A percentile compares a stretch with the other conserved stretches of the same genome.
Conservation (phyloP, 768 basidiomycete genomes). For the Amanita exitialis region DNA sequence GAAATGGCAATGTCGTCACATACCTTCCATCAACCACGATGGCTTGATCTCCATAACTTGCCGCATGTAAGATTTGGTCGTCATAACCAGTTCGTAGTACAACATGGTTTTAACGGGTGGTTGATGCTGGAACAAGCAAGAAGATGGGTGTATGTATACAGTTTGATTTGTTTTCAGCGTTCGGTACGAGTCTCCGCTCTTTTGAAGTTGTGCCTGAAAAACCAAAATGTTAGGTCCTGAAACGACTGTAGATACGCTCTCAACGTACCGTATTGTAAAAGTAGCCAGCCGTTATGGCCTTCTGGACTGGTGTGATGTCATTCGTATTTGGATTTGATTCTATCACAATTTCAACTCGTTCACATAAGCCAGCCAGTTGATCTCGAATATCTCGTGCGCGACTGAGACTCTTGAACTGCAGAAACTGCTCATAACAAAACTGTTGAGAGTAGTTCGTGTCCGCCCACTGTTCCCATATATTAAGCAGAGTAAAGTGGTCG, state of each 20-base stretch:
- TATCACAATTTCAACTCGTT: slow-evolving; percentile 92
- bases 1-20: slow-evolving; percentile 14
- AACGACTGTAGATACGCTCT: neutral
- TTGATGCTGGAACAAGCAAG: slow-evolving; percentile 89
- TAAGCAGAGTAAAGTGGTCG: slow-evolving; percentile 95
- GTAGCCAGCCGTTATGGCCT: slow-evolving; percentile 91
- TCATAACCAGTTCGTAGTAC: slow-evolving; percentile 97
- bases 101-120: slow-evolving; percentile 85
- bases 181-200: slow-evolving; percentile 93
- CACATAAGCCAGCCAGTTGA: slow-evolving; percentile 90
- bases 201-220: slow-evolving; percentile 77
- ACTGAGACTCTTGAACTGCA: slow-evolving; percentile 91
- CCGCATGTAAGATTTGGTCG: slow-evolving; percentile 93
- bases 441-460: slow-evolving; percentile 97
- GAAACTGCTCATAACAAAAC: slow-evolving; percentile 92
- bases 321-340: slow-evolving; percentile 83
- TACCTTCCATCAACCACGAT: slow-evolving; percentile 85
- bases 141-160: slow-evolving; percentile 94
- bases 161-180: slow-evolving; percentile 95
- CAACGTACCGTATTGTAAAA: slow-evolving; percentile 83
- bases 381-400: slow-evolving; percentile 94
- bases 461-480: slow-evolving; percentile 99
- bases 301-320: slow-evolving; percentile 89
- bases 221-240: neutral
- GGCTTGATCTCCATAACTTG: slow-evolving; percentile 99